Conservation (phyloP, 2,329 filamentous ascomycete species). For the Neonectria ditissima region DNA sequence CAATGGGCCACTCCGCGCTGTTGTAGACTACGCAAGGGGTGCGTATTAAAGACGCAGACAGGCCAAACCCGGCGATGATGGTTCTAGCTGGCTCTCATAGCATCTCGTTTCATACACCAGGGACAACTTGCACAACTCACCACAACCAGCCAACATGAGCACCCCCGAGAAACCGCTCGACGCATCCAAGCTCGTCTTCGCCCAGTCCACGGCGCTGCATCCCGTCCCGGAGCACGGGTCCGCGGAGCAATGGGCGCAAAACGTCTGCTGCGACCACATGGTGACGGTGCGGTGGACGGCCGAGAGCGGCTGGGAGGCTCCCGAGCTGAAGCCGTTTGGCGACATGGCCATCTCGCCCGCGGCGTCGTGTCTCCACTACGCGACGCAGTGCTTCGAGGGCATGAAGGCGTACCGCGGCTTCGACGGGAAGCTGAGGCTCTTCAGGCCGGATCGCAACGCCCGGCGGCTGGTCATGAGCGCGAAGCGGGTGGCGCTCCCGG, state of each 20-base stretch:
- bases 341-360: conserved; percentile 13
- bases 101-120: not conserved
- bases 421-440: conserved; percentile 15
- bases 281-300: conserved; percentile 12
- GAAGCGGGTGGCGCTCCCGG: conserved; percentile 16
- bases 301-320: conserved; percentile 16
- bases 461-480: conserved; percentile 17
- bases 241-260: conserved; percentile 9
- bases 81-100: not conserved
- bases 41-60: too few species aligned
- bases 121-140: not conserved
- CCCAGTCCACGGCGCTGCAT: not conserved
- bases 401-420: conserved; percentile 21
- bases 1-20: not conserved
- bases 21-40: too few species aligned
- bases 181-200: conserved; percentile 14
- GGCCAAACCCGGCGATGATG: not conserved
- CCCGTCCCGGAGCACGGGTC: conserved; percentile 13
- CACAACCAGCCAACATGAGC: not conserved
- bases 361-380: conserved; percentile 22
- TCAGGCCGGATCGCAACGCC: conserved; percentile 20
- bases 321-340: conserved; percentile 16
- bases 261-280: conserved; percentile 19
- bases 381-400: conserved; percentile 24
- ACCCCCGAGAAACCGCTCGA: conserved; percentile 10